phyloP scores from a whole-genome alignment of 2,329 filamentous ascomycete genomes.

The Exophiala lecanii-corni region DNA sequence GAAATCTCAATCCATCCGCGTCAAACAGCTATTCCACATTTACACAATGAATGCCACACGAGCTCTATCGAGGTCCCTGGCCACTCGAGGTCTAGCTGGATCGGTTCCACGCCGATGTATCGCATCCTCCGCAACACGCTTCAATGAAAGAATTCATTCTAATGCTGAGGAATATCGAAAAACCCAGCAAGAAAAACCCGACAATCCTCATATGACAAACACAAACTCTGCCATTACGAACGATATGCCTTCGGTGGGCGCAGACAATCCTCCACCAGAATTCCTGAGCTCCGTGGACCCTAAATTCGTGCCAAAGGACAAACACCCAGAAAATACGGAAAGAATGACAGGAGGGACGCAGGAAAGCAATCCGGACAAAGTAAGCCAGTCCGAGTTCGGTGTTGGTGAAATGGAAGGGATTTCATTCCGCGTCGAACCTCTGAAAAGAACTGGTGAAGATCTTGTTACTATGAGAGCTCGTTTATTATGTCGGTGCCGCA shows the following conservation, averaged over 20 bases:
- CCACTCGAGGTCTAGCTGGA: slow-evolving; percentile 2
- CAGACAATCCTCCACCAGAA: slow-evolving; percentile 55
- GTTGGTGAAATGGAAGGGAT: slow-evolving; percentile 86
- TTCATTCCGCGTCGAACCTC: slow-evolving; percentile 82
- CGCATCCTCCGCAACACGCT: slow-evolving; percentile 9
- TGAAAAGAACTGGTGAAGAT: slow-evolving; percentile 79
- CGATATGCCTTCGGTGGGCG: slow-evolving; percentile 54
- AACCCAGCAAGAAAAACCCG: slow-evolving; percentile 52
- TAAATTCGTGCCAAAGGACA: slow-evolving; percentile 55
- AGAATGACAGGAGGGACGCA: slow-evolving; percentile 63
- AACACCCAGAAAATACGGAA: slow-evolving; percentile 58
- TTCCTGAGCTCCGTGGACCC: slow-evolving; percentile 53
- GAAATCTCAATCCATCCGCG: too few species aligned
- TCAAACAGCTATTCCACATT: too few species aligned
- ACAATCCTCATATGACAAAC: slow-evolving; percentile 61
- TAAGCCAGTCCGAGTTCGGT: slow-evolving; percentile 60
- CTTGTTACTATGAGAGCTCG: slow-evolving; percentile 80
- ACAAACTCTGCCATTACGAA: slow-evolving; percentile 60
- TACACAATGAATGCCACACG: slow-evolving; percentile 18
- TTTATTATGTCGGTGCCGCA: slow-evolving; percentile 56
- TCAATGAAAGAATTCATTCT: slow-evolving; percentile 15
- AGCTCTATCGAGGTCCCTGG: slow-evolving; percentile 7
- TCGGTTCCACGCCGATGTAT: slow-evolving; percentile 15
- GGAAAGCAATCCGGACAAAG: slow-evolving; percentile 40
- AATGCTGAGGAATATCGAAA: slow-evolving; percentile 52